Evolutionary conservation across 1,284 basidiomycete species (phyloP).

Genomic region (Puccinia horiana): DNA sequence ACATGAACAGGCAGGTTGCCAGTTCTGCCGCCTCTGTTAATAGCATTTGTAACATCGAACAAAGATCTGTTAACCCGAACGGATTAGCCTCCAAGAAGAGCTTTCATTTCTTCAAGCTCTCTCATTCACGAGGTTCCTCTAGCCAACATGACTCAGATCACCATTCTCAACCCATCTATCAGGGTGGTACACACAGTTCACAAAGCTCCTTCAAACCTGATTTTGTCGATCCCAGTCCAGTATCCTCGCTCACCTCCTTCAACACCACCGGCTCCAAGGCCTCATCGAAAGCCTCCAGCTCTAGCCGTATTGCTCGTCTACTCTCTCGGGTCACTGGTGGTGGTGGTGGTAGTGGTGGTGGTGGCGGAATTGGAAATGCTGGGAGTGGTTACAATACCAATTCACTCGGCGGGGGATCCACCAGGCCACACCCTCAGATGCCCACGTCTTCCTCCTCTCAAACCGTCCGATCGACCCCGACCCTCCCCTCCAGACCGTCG

Average conservation of each 20-base stretch:
- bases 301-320: constrained; percentile 26
- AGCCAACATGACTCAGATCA: not conserved
- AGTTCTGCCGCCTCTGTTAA: not conserved
- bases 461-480: not conserved
- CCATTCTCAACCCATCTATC: not conserved
- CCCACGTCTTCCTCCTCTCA: not conserved
- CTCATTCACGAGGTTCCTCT: not conserved
- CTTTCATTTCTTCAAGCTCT: constrained; percentile 12
- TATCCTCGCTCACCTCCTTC: constrained; percentile 38
- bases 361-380: not conserved
- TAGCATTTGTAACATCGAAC: not conserved
- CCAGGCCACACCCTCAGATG: not conserved
- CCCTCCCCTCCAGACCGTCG: not conserved
- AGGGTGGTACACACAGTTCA: too few species aligned
- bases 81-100: not conserved
- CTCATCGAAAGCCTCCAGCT: constrained; percentile 26
- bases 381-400: not conserved
- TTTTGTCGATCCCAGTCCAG: constrained; percentile 34
- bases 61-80: not conserved
- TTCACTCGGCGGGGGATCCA: not conserved
- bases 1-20: not conserved
- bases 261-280: constrained; percentile 19
- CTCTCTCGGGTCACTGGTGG: constrained; percentile 31
- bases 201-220: constrained; percentile 1
- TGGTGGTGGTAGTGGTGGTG: not conserved